These are phyloP conservation scores for Anisodus tanguticus DNA, from an alignment of 257 asterid genomes.

Conservation along the genomic window DNA sequence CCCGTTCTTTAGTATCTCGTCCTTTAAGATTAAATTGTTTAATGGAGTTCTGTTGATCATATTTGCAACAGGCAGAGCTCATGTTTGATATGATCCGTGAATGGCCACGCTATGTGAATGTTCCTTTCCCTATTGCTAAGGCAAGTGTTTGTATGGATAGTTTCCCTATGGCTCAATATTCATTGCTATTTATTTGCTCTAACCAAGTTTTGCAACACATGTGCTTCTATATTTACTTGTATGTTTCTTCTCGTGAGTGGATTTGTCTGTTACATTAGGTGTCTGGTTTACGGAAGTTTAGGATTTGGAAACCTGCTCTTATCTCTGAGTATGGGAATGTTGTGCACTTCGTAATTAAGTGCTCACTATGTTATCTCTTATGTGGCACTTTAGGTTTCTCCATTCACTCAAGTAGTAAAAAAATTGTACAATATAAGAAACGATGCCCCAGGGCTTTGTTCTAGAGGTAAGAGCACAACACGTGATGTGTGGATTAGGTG, in stretches of 20 bases:
- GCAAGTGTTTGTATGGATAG: conserved; percentile 48
- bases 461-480: not conserved
- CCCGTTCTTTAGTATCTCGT: not conserved
- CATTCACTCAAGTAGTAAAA: not conserved
- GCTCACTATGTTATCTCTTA: not conserved
- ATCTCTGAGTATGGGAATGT: conserved; percentile 1
- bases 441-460: not conserved
- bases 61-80: conserved; percentile 74
- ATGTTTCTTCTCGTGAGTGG: not conserved
- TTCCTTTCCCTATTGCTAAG: conserved; percentile 93
- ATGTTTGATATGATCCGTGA: conserved; percentile 86
- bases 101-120: conserved; percentile 83
- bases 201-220: not conserved
- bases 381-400: conserved; percentile 6
- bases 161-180: conserved; percentile 26
- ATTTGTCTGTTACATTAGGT: conserved; percentile 15
- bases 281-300: not conserved
- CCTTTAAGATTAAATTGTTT: conserved; percentile 23
- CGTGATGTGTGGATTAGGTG: conserved; percentile 14
- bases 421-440: not conserved
- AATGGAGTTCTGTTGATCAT: conserved; percentile 25
- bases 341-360: conserved; percentile 1
- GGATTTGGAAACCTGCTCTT: conserved; percentile 13
- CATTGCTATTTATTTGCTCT: not conserved
- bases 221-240: not conserved